Percentiles rank a stretch among this genome's conserved stretches.
These are phyloP conservation scores for Backusella liffmaniae DNA, from an alignment of 192 early-diverging fungal genomes.

Conservation along the genomic window DNA sequence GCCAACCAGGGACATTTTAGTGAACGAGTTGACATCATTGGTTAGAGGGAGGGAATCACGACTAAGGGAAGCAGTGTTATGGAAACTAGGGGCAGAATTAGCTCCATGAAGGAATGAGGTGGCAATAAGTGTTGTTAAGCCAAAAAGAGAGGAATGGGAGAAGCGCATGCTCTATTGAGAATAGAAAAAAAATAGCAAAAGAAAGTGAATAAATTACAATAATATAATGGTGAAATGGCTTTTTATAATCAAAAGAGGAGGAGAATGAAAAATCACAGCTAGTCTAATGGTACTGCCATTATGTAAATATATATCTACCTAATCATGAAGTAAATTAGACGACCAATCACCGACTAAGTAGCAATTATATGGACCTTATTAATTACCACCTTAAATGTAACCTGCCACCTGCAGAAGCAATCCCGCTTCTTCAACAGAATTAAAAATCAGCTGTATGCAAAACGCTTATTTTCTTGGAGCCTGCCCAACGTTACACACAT, in stretches of 20 bases:
- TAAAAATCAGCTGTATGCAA: not conserved
- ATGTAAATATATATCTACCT: not conserved
- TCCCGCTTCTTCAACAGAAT: not conserved
- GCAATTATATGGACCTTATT: not conserved
- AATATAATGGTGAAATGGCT: not conserved
- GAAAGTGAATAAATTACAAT: not conserved
- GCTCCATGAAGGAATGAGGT: not conserved
- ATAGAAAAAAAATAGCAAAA: not conserved
- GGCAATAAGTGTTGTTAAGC: not conserved
- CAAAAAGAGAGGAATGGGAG: conserved; percentile 14
- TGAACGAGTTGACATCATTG: not conserved
- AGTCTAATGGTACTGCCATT: not conserved
- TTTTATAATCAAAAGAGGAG: conserved; percentile 1
- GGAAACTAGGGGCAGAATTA: not conserved
- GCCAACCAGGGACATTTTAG: conserved; percentile 6
- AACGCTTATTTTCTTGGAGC: not conserved
- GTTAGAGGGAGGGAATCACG: not conserved
- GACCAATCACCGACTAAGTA: not conserved
- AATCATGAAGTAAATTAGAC: not conserved
- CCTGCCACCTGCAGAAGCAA: not conserved
- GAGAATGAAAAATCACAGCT: not conserved
- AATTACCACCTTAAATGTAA: not conserved
- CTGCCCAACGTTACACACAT: not conserved
- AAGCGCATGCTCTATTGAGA: conserved; percentile 1
- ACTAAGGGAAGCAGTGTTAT: not conserved